A percentile compares a stretch with the other conserved stretches of the same genome.
Evolutionary conservation across 208 protist species (phyloP).

Genomic region (Histomonas meleagridis): DNA sequence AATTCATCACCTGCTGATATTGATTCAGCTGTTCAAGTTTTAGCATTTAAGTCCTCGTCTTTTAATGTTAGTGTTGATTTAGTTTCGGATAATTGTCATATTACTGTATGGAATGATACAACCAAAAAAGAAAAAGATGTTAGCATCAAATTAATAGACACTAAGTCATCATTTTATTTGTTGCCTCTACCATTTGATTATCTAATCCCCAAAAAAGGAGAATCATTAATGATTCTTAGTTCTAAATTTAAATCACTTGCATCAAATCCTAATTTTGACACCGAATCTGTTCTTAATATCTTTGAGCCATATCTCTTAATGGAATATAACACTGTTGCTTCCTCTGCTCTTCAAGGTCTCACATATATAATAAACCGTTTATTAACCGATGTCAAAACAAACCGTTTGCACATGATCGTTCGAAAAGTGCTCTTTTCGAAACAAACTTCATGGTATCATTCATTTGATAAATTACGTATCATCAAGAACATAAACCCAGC

Average conservation of each 20-base stretch:
- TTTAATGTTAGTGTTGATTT: neutral
- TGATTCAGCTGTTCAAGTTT: neutral
- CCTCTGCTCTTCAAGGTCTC: neutral
- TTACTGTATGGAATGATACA: neutral
- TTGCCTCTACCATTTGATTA: neutral
- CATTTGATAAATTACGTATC: neutral
- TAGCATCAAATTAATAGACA: neutral
- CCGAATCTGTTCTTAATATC: neutral
- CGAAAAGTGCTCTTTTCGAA: neutral
- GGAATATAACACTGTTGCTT: neutral
- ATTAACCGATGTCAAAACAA: neutral
- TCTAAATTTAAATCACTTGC: neutral
- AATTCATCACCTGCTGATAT: neutral
- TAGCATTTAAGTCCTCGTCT: neutral
- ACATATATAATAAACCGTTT: neutral
- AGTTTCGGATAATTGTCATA: neutral
- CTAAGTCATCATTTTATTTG: neutral
- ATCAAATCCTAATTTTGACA: neutral
- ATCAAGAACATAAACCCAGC: neutral
- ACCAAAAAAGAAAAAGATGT: neutral
- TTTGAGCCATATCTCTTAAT: neutral
- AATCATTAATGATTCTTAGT: neutral
- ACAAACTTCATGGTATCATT: neutral
- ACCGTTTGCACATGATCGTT: neutral
- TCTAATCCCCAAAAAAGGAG: neutral